Evolutionary conservation across 2,329 filamentous ascomycete species (phyloP).

Genomic region (Aspergillus texensis): DNA sequence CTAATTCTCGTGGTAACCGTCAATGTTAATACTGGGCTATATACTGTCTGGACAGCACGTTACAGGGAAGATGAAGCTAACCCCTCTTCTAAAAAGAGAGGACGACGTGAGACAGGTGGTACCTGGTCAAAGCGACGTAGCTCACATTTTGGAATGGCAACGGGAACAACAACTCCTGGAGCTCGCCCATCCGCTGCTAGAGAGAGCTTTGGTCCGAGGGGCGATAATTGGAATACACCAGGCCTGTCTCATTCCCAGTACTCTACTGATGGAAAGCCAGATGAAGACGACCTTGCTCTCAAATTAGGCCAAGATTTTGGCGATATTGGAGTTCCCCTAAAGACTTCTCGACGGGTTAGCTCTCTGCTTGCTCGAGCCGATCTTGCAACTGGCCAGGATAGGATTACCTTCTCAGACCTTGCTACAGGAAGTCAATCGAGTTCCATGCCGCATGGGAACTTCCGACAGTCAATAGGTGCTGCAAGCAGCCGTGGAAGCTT

Average conservation of each 20-base stretch:
- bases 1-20: conserved; percentile 78
- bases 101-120: conserved; percentile 58
- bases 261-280: conserved; percentile 57
- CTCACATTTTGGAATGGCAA: conserved; percentile 64
- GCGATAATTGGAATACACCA: conserved; percentile 47
- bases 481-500: conserved; percentile 67
- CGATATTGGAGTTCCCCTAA: conserved; percentile 56
- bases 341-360: conserved; percentile 78
- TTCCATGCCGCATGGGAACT: conserved; percentile 46
- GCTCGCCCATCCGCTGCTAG: conserved; percentile 65
- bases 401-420: conserved; percentile 76
- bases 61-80: conserved; percentile 70
- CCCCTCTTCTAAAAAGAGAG: conserved; percentile 45
- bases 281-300: conserved; percentile 64
- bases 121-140: conserved; percentile 69
- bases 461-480: conserved; percentile 73
- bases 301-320: conserved; percentile 70
- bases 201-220: conserved; percentile 71
- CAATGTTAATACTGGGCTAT: conserved; percentile 74
- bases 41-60: conserved; percentile 81
- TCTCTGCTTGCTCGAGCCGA: conserved; percentile 87
- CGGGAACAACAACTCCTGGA: conserved; percentile 75
- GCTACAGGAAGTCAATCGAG: conserved; percentile 50
- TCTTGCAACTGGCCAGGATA: conserved; percentile 80
- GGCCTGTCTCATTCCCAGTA: conserved; percentile 42